Base-by-base conservation (phyloP, 2,329 filamentous ascomycete genomes). In the Thielaviopsis musarum region DNA sequence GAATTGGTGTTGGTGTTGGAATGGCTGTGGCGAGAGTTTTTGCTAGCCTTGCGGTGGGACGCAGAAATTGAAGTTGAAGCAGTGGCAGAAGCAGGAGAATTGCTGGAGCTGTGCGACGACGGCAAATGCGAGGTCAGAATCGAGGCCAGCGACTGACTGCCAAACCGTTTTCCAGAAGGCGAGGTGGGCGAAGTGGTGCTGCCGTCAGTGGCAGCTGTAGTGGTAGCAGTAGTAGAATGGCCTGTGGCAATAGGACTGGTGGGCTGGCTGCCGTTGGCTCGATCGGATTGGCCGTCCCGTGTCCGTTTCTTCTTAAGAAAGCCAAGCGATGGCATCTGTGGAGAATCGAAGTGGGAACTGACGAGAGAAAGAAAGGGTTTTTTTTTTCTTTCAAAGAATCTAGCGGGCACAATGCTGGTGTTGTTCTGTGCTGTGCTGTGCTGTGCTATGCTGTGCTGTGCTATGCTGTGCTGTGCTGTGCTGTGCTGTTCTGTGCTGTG, bases 271-370 rank as follows among this genome's bases (percentile, higher is more conserved):
- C 78, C 77, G 68, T 83, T 77, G 68, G 83, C 82, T 66, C 79
- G 79, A 70, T 88, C 83, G 70, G 81, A 78, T 70, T 84, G 81
- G 70, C 83, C 87, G 77, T 96, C 90, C 82, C 90, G 94, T 75
- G 90, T 95, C 82, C 90, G 85, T 81, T 95, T 95, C 82, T 95
- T 97, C 82, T 96, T 96, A 71, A 97, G 83, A 71, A 96, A 90
- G 73, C 89, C 89, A 78, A 96, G 82, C 73, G 82, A 88, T 84
- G 91, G 93, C 93, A 98, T 97, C 69, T 68, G 71, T 65, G 59
- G 53, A 60, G 56, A 24, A 12, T 21, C 30, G 24, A 41, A 19
- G 28, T 30, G 54, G 55, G 60, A 60, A 5, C 19, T 52, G n/a
- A 21, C 1, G 26, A 52, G 21, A n/a, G 5, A 26, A 53, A 53